These are phyloP conservation scores for Protomyces gravidus DNA, from an alignment of 1,139 yeast genomes.

Conservation along the genomic window DNA sequence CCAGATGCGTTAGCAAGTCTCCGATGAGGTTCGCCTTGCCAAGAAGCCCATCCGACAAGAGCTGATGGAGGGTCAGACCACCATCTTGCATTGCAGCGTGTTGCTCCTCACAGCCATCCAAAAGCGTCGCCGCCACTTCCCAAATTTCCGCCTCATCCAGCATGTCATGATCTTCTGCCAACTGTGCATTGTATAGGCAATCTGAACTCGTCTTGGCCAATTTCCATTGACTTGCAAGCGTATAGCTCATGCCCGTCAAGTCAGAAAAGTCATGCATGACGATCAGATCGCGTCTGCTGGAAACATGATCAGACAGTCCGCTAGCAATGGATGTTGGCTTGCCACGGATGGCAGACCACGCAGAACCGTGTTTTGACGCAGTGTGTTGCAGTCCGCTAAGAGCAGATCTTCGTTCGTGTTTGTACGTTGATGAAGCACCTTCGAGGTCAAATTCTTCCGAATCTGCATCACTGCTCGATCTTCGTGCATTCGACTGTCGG, in stretches of 20 bases:
- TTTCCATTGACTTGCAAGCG: slow-evolving; percentile 66
- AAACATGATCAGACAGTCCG: neutral
- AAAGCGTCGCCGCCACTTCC: slow-evolving; percentile 50
- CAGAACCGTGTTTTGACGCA: neutral
- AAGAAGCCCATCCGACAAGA: slow-evolving; percentile 6
- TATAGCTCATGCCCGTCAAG: slow-evolving; percentile 70
- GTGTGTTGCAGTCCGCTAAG: neutral
- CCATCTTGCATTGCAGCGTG: neutral
- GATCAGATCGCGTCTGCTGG: slow-evolving; percentile 47
- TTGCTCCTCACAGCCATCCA: neutral
- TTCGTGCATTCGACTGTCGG: neutral
- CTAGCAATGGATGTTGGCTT: neutral
- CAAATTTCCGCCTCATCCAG: slow-evolving; percentile 69
- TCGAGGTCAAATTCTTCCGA: slow-evolving; percentile 5
- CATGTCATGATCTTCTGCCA: slow-evolving; percentile 63
- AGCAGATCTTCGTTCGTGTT: neutral
- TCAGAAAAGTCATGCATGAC: slow-evolving; percentile 62
- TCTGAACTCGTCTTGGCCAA: slow-evolving; percentile 61
- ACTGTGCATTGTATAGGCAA: slow-evolving; percentile 65
- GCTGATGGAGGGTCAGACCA: slow-evolving; percentile 6
- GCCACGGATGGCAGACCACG: neutral
- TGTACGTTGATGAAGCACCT: neutral
- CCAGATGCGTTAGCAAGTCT: slow-evolving; percentile 62
- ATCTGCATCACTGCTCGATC: neutral
- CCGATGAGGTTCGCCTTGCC: slow-evolving; percentile 63